phyloP scores from a whole-genome alignment of 345 rosid species.

The Gossypium herbaceum region DNA sequence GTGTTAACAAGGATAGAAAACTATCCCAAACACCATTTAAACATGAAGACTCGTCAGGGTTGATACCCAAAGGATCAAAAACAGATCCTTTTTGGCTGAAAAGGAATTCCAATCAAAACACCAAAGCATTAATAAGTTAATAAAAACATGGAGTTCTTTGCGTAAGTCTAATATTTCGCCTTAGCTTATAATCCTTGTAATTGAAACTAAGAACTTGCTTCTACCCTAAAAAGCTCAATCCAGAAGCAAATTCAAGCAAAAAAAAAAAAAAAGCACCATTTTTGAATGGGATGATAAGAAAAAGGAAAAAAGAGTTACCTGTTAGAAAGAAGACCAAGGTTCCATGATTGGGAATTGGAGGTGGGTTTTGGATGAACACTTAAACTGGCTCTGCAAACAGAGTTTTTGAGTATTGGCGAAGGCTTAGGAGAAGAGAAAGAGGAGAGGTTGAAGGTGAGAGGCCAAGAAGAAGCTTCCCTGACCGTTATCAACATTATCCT shows the following conservation, averaged over 20 bases:
- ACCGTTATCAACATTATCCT: slow-evolving; percentile 68
- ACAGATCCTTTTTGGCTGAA: slow-evolving; percentile 50
- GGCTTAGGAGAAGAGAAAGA: slow-evolving; percentile 32
- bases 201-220: neutral
- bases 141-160: neutral
- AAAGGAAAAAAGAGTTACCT: slow-evolving; percentile 27
- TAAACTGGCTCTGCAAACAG: slow-evolving; percentile 40
- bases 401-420: slow-evolving; percentile 28
- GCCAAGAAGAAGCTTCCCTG: slow-evolving; percentile 45
- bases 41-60: slow-evolving; percentile 44
- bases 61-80: slow-evolving; percentile 84
- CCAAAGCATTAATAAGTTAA: slow-evolving; percentile 15
- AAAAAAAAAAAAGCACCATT: neutral
- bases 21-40: slow-evolving; percentile 53
- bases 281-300: neutral
- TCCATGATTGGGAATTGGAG: slow-evolving; percentile 34
- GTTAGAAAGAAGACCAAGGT: slow-evolving; percentile 32
- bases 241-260: neutral
- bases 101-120: slow-evolving; percentile 33
- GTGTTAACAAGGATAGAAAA: slow-evolving; percentile 48
- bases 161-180: neutral
- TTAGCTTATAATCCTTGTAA: neutral
- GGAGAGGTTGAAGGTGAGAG: slow-evolving; percentile 22
- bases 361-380: slow-evolving; percentile 41
- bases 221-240: neutral